Conservation (phyloP, 2,329 filamentous ascomycete species). For the Venturia effusa region DNA sequence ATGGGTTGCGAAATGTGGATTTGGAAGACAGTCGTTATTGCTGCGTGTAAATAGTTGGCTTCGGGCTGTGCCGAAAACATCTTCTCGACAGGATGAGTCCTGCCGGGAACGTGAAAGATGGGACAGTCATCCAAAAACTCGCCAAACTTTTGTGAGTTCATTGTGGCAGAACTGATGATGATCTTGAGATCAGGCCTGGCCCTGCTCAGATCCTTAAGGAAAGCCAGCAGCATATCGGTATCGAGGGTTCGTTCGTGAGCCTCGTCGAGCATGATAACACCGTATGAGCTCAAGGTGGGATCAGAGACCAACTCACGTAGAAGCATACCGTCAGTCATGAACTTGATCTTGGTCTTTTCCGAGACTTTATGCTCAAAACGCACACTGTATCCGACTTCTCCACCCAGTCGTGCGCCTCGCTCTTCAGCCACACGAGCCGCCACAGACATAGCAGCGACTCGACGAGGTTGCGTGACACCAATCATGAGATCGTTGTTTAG, state of each 20-base stretch:
- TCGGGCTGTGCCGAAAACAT: conserved; percentile 86
- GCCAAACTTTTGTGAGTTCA: conserved; percentile 88
- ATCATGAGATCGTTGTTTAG: conserved; percentile 83
- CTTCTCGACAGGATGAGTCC: conserved; percentile 80
- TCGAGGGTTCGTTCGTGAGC: conserved; percentile 89
- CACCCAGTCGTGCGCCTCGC: conserved; percentile 78
- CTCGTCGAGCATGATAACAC: conserved; percentile 91
- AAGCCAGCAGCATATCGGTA: conserved; percentile 78
- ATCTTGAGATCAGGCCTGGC: conserved; percentile 79
- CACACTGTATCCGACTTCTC: conserved; percentile 89
- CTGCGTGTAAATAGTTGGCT: conserved; percentile 84
- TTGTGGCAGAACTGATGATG: conserved; percentile 85
- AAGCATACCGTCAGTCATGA: conserved; percentile 96
- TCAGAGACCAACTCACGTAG: conserved; percentile 83
- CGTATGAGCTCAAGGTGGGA: conserved; percentile 71
- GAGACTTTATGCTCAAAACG: conserved; percentile 88
- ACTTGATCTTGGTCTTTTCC: conserved; percentile 86
- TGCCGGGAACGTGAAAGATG: conserved; percentile 88
- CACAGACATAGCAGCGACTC: conserved; percentile 95
- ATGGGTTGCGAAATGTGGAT: conserved; percentile 79
- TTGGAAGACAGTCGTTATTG: conserved; percentile 88
- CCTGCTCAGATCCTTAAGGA: conserved; percentile 80
- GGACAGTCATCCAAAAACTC: conserved; percentile 86
- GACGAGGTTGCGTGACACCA: conserved; percentile 85
- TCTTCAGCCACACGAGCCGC: conserved; percentile 94